phyloP scores from a whole-genome alignment of 2,329 filamentous ascomycete species.

The Chalara sp. region DNA sequence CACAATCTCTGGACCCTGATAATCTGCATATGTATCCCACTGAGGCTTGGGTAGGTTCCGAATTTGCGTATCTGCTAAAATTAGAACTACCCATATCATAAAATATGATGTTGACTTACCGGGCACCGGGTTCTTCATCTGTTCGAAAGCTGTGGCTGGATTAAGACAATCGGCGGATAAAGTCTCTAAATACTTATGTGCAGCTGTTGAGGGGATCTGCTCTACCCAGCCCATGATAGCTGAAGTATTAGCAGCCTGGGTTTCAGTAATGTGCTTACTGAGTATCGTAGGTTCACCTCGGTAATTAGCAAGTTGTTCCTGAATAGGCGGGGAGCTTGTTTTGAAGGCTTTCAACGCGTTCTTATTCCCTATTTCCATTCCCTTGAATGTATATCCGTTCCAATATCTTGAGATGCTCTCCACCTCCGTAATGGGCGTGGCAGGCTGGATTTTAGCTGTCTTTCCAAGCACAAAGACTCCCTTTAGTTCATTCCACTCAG shows the following conservation, averaged over 20 bases:
- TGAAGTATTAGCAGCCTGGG: neutral
- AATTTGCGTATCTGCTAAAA: neutral
- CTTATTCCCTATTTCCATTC: conserved; percentile 9
- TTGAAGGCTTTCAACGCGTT: neutral
- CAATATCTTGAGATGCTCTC: conserved; percentile 7
- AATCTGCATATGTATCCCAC: no score
- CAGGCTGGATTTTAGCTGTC: conserved; percentile 5
- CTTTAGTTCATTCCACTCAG: conserved; percentile 4
- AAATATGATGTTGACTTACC: neutral
- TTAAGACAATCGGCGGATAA: neutral
- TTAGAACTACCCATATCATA: neutral
- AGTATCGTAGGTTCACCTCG: neutral
- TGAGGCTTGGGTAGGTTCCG: neutral
- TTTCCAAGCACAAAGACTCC: conserved; percentile 3
- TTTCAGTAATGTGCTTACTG: neutral
- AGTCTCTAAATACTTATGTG: neutral
- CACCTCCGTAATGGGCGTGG: neutral
- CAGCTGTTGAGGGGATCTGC: neutral
- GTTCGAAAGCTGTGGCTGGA: neutral
- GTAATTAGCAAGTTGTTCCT: neutral
- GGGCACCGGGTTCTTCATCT: neutral
- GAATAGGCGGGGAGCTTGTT: neutral
- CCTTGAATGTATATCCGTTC: no score
- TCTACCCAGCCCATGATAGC: neutral
- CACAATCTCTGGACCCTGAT: no score